Evolutionary conservation across 352 stramenopile genomes (phyloP), one percentile per base, ranked within the genome.

Genomic region (Pythium periplocum): DNA sequence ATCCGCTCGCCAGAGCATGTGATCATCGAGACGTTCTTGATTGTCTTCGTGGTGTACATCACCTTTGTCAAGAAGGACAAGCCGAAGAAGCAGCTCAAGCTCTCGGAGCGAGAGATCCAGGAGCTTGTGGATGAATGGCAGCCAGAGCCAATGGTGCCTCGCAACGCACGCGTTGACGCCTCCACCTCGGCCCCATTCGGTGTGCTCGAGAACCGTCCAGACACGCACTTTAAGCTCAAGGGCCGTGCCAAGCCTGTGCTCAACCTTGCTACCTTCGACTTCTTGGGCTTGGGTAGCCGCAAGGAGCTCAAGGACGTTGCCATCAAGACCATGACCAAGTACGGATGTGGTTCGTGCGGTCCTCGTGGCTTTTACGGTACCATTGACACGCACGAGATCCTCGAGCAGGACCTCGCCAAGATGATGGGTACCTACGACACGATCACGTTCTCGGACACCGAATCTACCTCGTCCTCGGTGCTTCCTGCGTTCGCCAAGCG

Each of bases 321-420:
- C 3, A 60, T 83, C 6, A 74, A 89, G 36, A 85, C 96, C n/a
- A 62, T 99, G 33, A 84, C 89, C 52, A 96, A 96, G 55, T 99
- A 99, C 67, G 96, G 96, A 36, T 98, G 93, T 61, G 97, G 97
- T 12, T 98, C 87, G 33, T 99, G 97, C 59, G 97, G 97, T 36
- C 97, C 97, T 11, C 87, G 97, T 31, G 96, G 96, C 10, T 99
- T 99, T 66, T 99, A 99, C 71, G 97, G 97, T 33, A 98, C 97
- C 17, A 98, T 99, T 49, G 81, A 93, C 69, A 84, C 75, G 45
- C 83, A 92, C 53, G 80, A 91, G 66, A 82, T 82, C 34, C 64
- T 98, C 6, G 96, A 99, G 78, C 82, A 95, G 43, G 73, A 85
- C 43, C 86, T 99, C 42, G 75, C 94, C 1, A 56, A 84, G 33